Conservation (phyloP, 495 filamentous ascomycete genomes). For the Usnea hakonensis region DNA sequence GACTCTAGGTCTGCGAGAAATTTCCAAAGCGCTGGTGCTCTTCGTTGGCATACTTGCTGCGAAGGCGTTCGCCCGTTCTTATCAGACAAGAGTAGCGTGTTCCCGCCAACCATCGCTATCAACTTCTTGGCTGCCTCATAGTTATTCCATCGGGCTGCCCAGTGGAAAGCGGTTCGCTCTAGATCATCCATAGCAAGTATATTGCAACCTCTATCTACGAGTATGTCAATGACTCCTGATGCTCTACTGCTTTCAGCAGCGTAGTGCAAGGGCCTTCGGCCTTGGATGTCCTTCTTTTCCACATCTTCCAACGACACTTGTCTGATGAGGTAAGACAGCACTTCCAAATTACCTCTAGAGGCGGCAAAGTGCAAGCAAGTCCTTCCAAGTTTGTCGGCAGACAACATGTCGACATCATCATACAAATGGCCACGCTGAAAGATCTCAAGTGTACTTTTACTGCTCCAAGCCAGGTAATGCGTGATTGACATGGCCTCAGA, state of each 20-base stretch:
- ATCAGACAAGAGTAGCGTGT: slow-evolving; percentile 1
- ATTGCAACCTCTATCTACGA: slow-evolving; percentile 2
- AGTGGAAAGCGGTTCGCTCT: slow-evolving; percentile 10
- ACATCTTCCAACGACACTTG: slow-evolving; percentile 1
- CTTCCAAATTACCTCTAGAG: slow-evolving; percentile 13
- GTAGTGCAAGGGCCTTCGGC: slow-evolving; percentile 11
- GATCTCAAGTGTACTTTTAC: slow-evolving; percentile 9
- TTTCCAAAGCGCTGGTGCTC: slow-evolving; percentile 7
- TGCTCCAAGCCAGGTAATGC: slow-evolving; percentile 18
- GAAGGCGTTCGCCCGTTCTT: neutral
- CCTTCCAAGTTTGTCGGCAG: slow-evolving; percentile 9
- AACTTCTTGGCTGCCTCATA: slow-evolving; percentile 4
- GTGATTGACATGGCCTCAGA: slow-evolving; percentile 15
- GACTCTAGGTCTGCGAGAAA: slow-evolving; percentile 6
- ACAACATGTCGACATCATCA: slow-evolving; percentile 11
- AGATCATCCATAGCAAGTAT: slow-evolving; percentile 1
- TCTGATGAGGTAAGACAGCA: slow-evolving; percentile 13
- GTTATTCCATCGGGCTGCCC: slow-evolving; percentile 13
- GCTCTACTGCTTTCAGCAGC: slow-evolving; percentile 16
- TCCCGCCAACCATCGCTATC: slow-evolving; percentile 3
- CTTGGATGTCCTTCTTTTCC: slow-evolving; percentile 12
- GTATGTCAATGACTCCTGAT: slow-evolving; percentile 4
- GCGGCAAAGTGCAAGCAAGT: slow-evolving; percentile 17
- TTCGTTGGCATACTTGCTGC: slow-evolving; percentile 1
- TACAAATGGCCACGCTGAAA: slow-evolving; percentile 11